Evolutionary conservation across 2,329 filamentous ascomycete species (phyloP).

Genomic region (Apiospora rasikravindrae): DNA sequence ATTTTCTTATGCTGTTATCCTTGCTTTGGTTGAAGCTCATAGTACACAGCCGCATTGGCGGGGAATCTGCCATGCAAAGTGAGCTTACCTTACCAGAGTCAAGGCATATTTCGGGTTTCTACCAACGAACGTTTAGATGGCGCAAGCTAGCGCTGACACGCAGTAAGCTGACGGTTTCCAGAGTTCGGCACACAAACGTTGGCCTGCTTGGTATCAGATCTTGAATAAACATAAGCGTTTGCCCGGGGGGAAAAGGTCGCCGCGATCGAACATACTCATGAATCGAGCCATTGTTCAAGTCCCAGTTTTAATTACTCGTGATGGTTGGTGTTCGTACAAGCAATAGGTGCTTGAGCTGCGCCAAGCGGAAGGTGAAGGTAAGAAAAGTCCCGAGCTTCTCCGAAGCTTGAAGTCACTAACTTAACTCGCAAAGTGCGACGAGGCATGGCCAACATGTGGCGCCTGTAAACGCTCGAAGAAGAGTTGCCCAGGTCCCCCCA

Average conservation of each 20-base stretch:
- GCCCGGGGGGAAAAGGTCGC: too few species aligned
- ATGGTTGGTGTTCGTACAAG: not conserved
- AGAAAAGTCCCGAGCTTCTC: too few species aligned
- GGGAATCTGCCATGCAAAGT: too few species aligned
- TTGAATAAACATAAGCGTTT: not conserved
- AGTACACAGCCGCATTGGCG: not conserved
- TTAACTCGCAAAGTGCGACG: not conserved
- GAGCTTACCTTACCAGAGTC: not conserved
- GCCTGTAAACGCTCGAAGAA: not conserved
- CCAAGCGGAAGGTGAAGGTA: not conserved
- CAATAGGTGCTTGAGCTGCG: not conserved
- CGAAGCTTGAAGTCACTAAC: not conserved
- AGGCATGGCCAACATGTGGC: not conserved
- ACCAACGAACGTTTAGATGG: not conserved
- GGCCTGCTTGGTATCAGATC: not conserved
- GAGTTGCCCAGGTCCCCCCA: not conserved
- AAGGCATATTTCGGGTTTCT: not conserved
- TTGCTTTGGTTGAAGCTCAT: too few species aligned
- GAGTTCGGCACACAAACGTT: not conserved
- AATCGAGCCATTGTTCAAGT: rapidly evolving
- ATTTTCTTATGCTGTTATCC: not conserved
- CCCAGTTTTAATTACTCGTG: not conserved
- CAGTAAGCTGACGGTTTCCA: not conserved
- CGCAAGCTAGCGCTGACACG: not conserved
- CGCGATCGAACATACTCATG: too few species aligned